Conservation (phyloP, 2,329 filamentous ascomycete genomes). For the Aspergillus sp. region DNA sequence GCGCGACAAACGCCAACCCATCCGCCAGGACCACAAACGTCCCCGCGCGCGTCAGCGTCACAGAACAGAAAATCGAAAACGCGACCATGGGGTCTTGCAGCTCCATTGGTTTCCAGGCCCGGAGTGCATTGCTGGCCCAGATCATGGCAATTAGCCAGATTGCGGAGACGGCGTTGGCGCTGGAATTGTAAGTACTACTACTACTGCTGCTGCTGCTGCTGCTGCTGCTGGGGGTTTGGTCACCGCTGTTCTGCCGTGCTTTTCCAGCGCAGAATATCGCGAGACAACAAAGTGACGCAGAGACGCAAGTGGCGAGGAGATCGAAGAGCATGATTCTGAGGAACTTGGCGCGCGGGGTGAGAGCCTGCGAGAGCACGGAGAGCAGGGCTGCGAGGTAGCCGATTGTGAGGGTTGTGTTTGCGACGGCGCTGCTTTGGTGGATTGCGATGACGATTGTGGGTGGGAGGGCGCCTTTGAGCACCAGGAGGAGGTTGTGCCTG, state of each 20-base stretch:
- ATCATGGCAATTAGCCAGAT: constrained; percentile 71
- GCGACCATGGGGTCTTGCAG: constrained; percentile 67
- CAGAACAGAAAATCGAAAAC: constrained; percentile 66
- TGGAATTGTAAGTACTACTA: constrained; percentile 59
- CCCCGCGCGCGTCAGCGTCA: constrained; percentile 57
- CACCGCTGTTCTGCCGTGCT: constrained; percentile 59
- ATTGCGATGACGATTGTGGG: constrained; percentile 58
- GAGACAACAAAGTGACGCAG: constrained; percentile 60
- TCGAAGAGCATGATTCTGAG: constrained; percentile 67
- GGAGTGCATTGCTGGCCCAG: constrained; percentile 62
- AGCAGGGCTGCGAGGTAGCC: constrained; percentile 66
- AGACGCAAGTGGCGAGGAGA: constrained; percentile 55
- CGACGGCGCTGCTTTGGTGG: constrained; percentile 55
- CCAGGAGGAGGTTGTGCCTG: constrained; percentile 26
- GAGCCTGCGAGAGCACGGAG: constrained; percentile 60
- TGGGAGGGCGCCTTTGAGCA: constrained; percentile 55
- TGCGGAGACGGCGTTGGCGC: constrained; percentile 65
- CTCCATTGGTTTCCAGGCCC: constrained; percentile 61
- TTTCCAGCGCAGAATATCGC: constrained; percentile 65
- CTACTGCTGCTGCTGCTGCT: constrained; percentile 14
- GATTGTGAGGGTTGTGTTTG: constrained; percentile 38
- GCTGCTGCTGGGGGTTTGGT: constrained; percentile 26
- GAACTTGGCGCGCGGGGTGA: constrained; percentile 70
- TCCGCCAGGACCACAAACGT: constrained; percentile 43
- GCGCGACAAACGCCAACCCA: constrained; percentile 38